Conservation (phyloP, 2,329 filamentous ascomycete species). For the Phymatotrichopsis omnivora region DNA sequence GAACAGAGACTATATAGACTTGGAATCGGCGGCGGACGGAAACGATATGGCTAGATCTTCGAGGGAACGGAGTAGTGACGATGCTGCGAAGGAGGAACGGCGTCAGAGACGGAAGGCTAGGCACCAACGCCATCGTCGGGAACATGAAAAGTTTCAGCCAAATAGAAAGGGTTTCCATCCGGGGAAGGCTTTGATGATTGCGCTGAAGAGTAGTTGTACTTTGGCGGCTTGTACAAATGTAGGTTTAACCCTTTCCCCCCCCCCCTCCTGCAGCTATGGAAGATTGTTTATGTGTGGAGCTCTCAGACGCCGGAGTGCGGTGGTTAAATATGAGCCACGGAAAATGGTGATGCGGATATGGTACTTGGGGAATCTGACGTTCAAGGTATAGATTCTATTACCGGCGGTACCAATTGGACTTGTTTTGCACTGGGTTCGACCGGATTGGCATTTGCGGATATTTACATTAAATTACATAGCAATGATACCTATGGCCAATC, state of each 20-base stretch:
- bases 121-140: neutral
- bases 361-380: neutral
- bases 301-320: too few relatives aligned
- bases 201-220: slow-evolving; percentile 1
- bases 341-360: too few relatives aligned
- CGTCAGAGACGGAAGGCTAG: neutral
- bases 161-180: slow-evolving; percentile 3
- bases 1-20: too few relatives aligned
- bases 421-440: slow-evolving; percentile 40
- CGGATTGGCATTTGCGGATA: slow-evolving; percentile 50
- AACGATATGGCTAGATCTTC: too few relatives aligned
- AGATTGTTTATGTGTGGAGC: neutral
- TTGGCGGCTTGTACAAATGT: slow-evolving; percentile 10
- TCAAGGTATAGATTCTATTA: slow-evolving; percentile 12
- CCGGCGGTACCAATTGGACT: slow-evolving; percentile 31
- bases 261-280: neutral
- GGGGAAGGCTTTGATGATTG: slow-evolving; percentile 2
- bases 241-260: neutral
- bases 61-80: too few relatives aligned
- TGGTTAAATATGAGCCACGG: too few relatives aligned
- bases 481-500: slow-evolving; percentile 66
- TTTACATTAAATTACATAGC: slow-evolving; percentile 65
- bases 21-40: too few relatives aligned
- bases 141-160: neutral
- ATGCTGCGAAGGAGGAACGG: too few relatives aligned